These are phyloP conservation scores for Blastobotrys buckinghamii DNA, from an alignment of 1,139 yeast species.

Conservation along the genomic window DNA sequence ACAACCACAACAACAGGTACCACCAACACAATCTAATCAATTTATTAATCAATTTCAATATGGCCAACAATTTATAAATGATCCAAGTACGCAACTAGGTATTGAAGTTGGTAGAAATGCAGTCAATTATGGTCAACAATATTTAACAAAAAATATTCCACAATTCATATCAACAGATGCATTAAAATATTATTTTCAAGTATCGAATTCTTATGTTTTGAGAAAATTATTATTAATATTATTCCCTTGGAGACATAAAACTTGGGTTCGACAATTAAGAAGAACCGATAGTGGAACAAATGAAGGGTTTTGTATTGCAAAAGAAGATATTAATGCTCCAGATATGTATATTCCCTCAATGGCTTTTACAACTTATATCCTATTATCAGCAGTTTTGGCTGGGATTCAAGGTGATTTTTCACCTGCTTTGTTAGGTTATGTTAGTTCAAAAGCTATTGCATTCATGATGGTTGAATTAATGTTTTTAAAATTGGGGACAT, in stretches of 20 bases:
- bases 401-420: slow-evolving; percentile 90
- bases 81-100: slow-evolving; percentile 81
- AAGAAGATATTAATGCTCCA: slow-evolving; percentile 87
- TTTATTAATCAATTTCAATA: slow-evolving; percentile 11
- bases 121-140: slow-evolving; percentile 61
- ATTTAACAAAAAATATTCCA: slow-evolving; percentile 56
- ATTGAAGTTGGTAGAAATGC: slow-evolving; percentile 87
- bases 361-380: slow-evolving; percentile 80
- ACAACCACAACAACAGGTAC: not conserved
- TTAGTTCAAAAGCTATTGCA: slow-evolving; percentile 87
- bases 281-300: slow-evolving; percentile 34
- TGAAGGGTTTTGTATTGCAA: slow-evolving; percentile 63
- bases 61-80: slow-evolving; percentile 46
- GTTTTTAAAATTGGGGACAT: slow-evolving; percentile 56
- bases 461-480: slow-evolving; percentile 67
- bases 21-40: not conserved
- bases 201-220: slow-evolving; percentile 80
- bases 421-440: slow-evolving; percentile 84
- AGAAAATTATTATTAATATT: slow-evolving; percentile 66
- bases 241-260: slow-evolving; percentile 81
- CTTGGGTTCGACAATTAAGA: slow-evolving; percentile 40
- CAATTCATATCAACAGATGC: slow-evolving; percentile 39
- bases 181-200: slow-evolving; percentile 81
- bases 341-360: slow-evolving; percentile 81
- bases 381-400: slow-evolving; percentile 77